Base-by-base conservation (phyloP, 139 green algal genomes). In the Tetradesmus lagerheimii region DNA sequence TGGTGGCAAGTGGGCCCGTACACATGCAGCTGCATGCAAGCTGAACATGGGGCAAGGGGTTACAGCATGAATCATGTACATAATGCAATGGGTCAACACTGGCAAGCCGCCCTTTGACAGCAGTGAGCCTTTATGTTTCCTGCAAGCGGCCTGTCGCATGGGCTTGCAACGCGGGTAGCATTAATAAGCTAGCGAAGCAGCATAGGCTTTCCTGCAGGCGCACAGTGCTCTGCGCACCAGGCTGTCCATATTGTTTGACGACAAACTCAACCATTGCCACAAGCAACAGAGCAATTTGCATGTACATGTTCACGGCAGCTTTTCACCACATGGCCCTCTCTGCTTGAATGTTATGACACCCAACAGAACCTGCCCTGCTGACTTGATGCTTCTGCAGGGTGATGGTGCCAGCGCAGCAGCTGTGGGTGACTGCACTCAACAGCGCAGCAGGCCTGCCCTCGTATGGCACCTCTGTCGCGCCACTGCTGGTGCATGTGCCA, bases 361-460 rank as follows among this genome's bases (percentile, higher is more conserved):
- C 43, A 50, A 50, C 5, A 50, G 43, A 50, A 8, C n/a, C 8
- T 50, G 43, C 43, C 5, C 43, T 50, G 43, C 43, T 50, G 43
- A 4, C 43, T 4, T 14, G 5, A 50, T 50, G 8, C 43, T 4
- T 8, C 5, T 50, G 80, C 80, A 86, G 80, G 80, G 80, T 88
- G 4, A 88, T 88, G 83, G 67, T 88, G 35, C 57, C 57, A 14
- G 47, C 35, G 47, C 83, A 88, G 62, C 83, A 80, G 57, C 37
- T 79, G 37, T 88, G 83, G 83, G 37, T 88, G 25, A 62, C 83
- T n/a, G 83, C 15, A 29, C 83, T 88, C 23, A 88, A 35, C 83
- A 80, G 83, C 8, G 23, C 83, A 23, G 20, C 38, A 38, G 83
- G 83, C 6, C 66, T 2, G 4, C 34, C 25, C 29, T 39, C 23